Evolutionary conservation across 2,329 filamentous ascomycete species (phyloP).

Genomic region (Fusarium concolor): DNA sequence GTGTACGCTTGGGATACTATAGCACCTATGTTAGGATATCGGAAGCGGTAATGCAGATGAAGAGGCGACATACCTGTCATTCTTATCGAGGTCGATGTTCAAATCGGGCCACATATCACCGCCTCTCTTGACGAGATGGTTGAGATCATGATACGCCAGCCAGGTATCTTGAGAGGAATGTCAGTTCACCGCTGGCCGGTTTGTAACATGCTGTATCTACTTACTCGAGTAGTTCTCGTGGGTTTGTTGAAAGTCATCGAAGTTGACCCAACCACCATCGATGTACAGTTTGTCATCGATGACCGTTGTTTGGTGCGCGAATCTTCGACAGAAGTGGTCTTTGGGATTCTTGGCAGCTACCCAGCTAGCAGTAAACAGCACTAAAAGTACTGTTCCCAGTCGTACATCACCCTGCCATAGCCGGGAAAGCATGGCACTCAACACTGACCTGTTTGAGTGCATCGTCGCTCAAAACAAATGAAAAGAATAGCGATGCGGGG

Average conservation of each 20-base stretch:
- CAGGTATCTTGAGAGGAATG: not conserved
- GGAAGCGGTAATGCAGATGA: fast-evolving
- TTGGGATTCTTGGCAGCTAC: not conserved
- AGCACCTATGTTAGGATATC: fast-evolving
- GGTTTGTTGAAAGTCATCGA: conserved; percentile 10
- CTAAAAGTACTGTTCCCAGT: not conserved
- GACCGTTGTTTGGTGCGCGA: not conserved
- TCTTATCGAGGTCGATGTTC: not conserved
- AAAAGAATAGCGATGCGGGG: not conserved
- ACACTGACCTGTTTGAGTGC: no score
- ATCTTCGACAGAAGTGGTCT: not conserved
- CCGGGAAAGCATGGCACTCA: not conserved
- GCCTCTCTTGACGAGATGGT: not conserved
- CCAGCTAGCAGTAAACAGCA: fast-evolving
- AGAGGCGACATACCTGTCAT: not conserved
- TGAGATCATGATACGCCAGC: conserved; percentile 1
- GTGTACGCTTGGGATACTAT: not conserved
- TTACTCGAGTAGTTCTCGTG: conserved; percentile 5
- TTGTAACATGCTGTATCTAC: fast-evolving
- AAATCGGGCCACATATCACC: conserved; percentile 2
- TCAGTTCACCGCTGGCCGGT: not conserved
- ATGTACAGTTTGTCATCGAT: conserved; percentile 9
- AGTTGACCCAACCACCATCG: conserved; percentile 9
- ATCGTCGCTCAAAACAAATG: not conserved
- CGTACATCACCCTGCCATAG: not conserved